phyloP scores from a whole-genome alignment of 2,329 filamentous ascomycete species.

The Keithomyces neogunnii region DNA sequence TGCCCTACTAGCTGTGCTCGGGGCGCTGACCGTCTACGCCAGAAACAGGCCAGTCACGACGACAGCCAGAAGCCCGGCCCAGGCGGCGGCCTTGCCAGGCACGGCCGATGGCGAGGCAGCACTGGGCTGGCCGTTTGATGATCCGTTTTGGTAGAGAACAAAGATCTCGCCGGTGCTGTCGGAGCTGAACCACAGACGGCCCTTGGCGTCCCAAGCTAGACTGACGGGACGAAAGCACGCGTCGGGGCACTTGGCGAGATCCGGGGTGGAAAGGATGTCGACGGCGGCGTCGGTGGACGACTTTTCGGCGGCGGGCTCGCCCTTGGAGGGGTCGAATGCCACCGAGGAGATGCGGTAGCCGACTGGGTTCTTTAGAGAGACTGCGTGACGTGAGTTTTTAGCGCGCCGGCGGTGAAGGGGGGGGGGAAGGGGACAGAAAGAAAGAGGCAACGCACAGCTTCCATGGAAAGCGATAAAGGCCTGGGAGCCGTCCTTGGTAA shows the following conservation, averaged over 20 bases:
- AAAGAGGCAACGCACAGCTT: conserved; percentile 43
- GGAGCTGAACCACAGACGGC: conserved; percentile 52
- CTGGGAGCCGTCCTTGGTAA: conserved; percentile 45
- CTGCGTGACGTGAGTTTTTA: conserved; percentile 14
- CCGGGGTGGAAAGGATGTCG: conserved; percentile 47
- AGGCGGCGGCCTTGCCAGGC: conserved; percentile 5
- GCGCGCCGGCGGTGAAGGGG: not conserved
- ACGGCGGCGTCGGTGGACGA: conserved; percentile 38
- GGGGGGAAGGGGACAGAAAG: no score
- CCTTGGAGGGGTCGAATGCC: conserved; percentile 27
- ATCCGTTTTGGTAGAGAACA: conserved; percentile 30
- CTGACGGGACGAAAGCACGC: conserved; percentile 56
- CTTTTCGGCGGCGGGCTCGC: conserved; percentile 29
- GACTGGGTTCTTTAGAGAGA: conserved; percentile 31
- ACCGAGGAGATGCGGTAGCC: conserved; percentile 39
- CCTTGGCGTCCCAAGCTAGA: conserved; percentile 40
- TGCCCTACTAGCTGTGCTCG: no score
- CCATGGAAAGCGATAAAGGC: conserved; percentile 67
- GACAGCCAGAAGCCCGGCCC: conserved; percentile 20
- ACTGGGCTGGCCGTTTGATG: conserved; percentile 7
- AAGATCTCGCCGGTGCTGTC: conserved; percentile 60
- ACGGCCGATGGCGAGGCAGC: not conserved
- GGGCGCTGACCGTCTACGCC: conserved; percentile 6
- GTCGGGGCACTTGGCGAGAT: conserved; percentile 43
- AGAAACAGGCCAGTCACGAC: conserved; percentile 19